Evolutionary conservation across 192 early-diverging fungal genomes (phyloP), one percentile per base, ranked within the genome.

Genomic region (Coemansia asiatica): DNA sequence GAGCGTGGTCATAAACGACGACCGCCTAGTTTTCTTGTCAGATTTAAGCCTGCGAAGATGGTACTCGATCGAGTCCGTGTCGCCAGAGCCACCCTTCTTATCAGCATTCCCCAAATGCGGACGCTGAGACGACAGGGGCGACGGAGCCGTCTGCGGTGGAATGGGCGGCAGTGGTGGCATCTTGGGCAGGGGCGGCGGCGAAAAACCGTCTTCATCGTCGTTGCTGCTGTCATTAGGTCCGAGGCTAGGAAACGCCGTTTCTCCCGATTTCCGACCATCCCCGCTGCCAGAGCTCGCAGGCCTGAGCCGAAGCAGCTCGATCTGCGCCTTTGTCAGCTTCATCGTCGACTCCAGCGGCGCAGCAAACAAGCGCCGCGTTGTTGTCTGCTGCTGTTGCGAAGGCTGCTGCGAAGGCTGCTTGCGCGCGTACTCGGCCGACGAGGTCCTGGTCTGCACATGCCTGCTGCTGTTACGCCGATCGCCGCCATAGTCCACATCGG

Each of bases 1-100:
- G 27, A 81, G 71, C 5, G 79, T 81, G 5, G 72, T 61, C 79
- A 81, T 75, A 40, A 81, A 72, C 47, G 79, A 81, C 12, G 73
- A 72, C n/a, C 79, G 79, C 0, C 79, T 61, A 35, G 68, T 61
- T 50, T 80, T 80, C 18, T 63, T 60, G 6, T 69, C 63, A 16
- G 56, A 60, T 19, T 67, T 64, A 16, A 75, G 66, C 5, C 72
- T 66, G 10, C 69, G 68, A 55, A 74, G 60, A 38, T 74, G 78
- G 33, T 81, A 66, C 40, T 81, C 78, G 28, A 72, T 72, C 25
- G 72, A 81, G 44, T 81, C 78, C 15, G 22, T 62, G 8, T 81
- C 78, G 22, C 63, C 66, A 0, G 61, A 50, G 6, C 23, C 23
- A 15, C 19, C 10, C 48, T 23, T 60, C 49, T 35, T 60, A 28